Evolutionary conservation across 805 yeast genomes (phyloP), one percentile per base, ranked within the genome.

Genomic region (Cyberlindnera japonica): DNA sequence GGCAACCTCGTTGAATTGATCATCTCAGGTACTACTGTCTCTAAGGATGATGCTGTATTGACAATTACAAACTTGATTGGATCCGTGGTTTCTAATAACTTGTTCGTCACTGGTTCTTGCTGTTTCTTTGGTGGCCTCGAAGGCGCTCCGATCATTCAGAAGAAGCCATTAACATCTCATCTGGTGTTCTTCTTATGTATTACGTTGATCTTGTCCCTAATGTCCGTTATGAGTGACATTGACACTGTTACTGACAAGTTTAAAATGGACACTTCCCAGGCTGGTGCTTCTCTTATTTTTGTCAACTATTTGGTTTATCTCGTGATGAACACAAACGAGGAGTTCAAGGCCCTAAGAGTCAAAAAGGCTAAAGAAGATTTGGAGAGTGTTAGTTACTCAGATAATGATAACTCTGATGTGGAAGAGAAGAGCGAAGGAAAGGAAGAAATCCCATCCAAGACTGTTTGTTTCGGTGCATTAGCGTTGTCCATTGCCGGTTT

Each of bases 1-100:
- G 77, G 76, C 32, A 72, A 72, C 48, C 70, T 75, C 2, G 75
- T 72, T 7, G 77, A 72, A 52, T 59, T 72, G 44, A 71, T 72
- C 54, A 75, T 72, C 29, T 68, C 73, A 10, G 63, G 72, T 23
- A 69, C 72, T 38, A 74, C 77, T 6, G 68, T 72, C 54, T 67
- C 62, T 43, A 69, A 71, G 14, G 64, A 64, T 38, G 76, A 72
- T 57, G 66, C 72, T 25, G 58, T 75, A 27, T 66, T 72, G 43
- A 75, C 72, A 14, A 74, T 71, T 49, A 75, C 77, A 10, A 60
- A 65, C 25, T 69, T 72, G 71, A 63, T 72, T 43, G 77, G 77
- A 5, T 63, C 70, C 26, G 67, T 71, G 37, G 63, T 72, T 29
- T 67, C 72, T 24, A 72, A 72, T 50, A 67, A 68, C 50, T 57